Base-by-base conservation (phyloP, 768 basidiomycete species). In the Phallus indusiatus region DNA sequence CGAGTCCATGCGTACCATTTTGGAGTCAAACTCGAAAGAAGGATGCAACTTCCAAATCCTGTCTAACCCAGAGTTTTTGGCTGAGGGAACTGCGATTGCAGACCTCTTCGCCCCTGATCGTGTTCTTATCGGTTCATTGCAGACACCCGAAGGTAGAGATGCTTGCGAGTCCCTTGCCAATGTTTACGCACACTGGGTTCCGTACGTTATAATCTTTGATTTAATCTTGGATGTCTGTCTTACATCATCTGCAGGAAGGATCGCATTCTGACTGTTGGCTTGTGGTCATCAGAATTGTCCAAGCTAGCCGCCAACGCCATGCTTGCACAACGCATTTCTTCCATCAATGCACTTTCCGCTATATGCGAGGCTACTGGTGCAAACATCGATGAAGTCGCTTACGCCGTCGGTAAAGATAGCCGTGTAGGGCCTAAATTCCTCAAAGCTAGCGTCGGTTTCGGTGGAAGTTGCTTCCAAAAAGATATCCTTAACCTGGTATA, bases 291-390 rank as follows among this genome's bases (percentile, higher is more conserved):
- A 1, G 96, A 99, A 73, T 83, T 99, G 24, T 90, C 94, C 63
- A 99, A 99, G 78, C 84, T 99, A 62, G 96, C 96, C 10, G 96
- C 96, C 56, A 99, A 99, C 71, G 96, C 96, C 60, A 94, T 99
- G 93, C 86, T 99, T 61, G 96, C 96, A 8, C 96, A 99, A 72
- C 90, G 96, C 62, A 99, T 99, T 72, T 98, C 95, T 9, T 96
- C 94, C 59, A 79, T 98, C 78, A 99, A 98, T 70, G 93, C 96
- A 14, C 86, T 99, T 28, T 96, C 94, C 46, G 96, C 96, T 51
- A 95, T 99, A 69, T 98, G 96, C 71, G 96, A 98, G 73, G 94
- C 92, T 14, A 99, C 96, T 4, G 96, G 96, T 49, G 96, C 96
- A 57, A 96, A 94, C 79, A 91, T 99, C 60, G 94, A 97, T 72